Evolutionary conservation across 768 basidiomycete species (phyloP), one percentile per base, ranked within the genome.

Genomic region (Daedaleopsis nitida): DNA sequence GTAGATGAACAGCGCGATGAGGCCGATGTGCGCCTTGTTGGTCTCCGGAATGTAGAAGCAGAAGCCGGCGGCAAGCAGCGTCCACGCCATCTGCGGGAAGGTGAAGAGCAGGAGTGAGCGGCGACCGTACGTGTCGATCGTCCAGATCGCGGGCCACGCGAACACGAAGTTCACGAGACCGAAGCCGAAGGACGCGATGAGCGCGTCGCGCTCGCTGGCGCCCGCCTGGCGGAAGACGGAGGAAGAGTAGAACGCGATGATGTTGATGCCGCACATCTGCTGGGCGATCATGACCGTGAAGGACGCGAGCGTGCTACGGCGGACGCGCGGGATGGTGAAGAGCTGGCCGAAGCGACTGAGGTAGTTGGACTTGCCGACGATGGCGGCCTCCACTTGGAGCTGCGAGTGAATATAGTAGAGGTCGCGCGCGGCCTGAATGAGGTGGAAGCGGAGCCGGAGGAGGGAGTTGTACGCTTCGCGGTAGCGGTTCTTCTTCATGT

Each of bases 221-320:
- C 83, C 84, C 1, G 88, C 85, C 1, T 79, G 24, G 12, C 76
- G 64, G 74, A 94, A 93, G 72, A 94, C 82, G 19, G 80, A 83
- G 0, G 88, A 87, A 0, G 88, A 89, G 70, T 93, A 93, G 77
- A 90, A 94, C 3, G 90, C 87, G 60, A 81, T 81, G 54, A 85
- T 85, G 71, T 91, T 91, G 74, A 92, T 86, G 58, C 89, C 90
- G 66, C 89, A 89, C 78, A 91, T 87, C 73, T 92, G 89, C 67
- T 92, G 44, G 66, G 74, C 74, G 51, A 52, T 35, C 88, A 89
- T 90, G 67, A 90, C 85, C 50, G 86, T 74, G 64, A 78, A 79
- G 17, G 82, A 81, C 0, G 83, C 88, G 23, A 83, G 67, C 3
- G 82, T 73, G 1, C 87, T 89, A 32, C 88, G 79, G 38, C 88